These are phyloP conservation scores for Polytrichum commune DNA, from an alignment of 225 moss, liverwort and hornwort genomes.

Conservation along the genomic window DNA sequence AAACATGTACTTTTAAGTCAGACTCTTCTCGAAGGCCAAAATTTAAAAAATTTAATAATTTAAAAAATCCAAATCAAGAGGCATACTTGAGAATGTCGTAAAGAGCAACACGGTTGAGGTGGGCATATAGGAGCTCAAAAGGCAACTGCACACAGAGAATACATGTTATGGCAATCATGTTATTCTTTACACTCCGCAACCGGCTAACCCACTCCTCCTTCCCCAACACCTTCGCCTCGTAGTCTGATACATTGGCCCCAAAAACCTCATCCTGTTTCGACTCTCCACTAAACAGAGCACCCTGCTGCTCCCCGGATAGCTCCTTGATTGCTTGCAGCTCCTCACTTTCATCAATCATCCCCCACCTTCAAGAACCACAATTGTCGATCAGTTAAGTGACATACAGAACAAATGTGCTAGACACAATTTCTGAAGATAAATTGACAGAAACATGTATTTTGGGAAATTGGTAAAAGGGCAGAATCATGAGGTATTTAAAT, in stretches of 20 bases:
- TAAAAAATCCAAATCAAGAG: neutral
- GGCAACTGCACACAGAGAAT: slow-evolving; percentile 64
- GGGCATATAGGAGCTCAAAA: slow-evolving; percentile 60
- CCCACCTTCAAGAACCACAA: slow-evolving; percentile 37
- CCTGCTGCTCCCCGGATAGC: slow-evolving; percentile 41
- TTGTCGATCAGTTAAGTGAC: neutral
- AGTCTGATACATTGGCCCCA: slow-evolving; percentile 52
- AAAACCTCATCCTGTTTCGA: slow-evolving; percentile 40
- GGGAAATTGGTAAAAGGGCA: too few species aligned
- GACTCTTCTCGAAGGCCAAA: neutral
- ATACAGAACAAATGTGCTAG: neutral
- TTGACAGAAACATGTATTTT: too few species aligned
- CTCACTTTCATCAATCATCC: slow-evolving; percentile 47
- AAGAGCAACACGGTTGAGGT: slow-evolving; percentile 50
- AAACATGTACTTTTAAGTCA: neutral
- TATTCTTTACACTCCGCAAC: slow-evolving; percentile 45
- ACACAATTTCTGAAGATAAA: neutral
- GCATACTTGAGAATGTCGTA: slow-evolving; percentile 43
- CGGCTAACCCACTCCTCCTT: slow-evolving; percentile 51
- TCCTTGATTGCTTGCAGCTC: slow-evolving; percentile 44
- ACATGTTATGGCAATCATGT: slow-evolving; percentile 39
- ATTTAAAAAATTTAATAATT: too few species aligned
- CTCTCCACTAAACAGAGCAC: slow-evolving; percentile 32
- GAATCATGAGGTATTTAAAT: neutral
- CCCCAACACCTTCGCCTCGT: slow-evolving; percentile 49